Base-by-base conservation (phyloP, 2,329 filamentous ascomycete species). In the Fusarium heterosporum region DNA sequence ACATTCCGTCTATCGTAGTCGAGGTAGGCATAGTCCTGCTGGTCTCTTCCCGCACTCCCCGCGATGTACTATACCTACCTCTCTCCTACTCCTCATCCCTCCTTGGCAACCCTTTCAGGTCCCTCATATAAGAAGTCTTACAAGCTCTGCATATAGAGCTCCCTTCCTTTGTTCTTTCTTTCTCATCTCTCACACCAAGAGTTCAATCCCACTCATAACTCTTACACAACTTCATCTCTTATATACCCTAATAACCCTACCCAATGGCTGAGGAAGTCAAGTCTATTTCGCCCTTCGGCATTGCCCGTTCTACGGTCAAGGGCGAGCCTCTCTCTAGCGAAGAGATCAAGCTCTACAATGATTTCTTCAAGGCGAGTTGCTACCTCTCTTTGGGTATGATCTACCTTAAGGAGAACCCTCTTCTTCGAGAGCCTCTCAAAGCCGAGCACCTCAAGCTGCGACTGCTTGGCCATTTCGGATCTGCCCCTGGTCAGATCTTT, bases 301-400 rank as follows among this genome's bases (percentile, higher is more conserved):
- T 80, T 51, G 89, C 90, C 72, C 85, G 89, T 52, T 88, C 89
- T 26, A 91, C 89, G 1, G 74, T 91, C 69, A 80, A 85, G 76
- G 85, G 83, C 71, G 78, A 82, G 62, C 89, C 90, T 12, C 84
- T 93, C 54, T 86, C 83, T 61, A 74, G 84, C 17, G 88, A 92
- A 42, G 90, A 93, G 65, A 77, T 93, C 58, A 82, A 85, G 66
- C 87, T 90, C 76, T 89, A 88, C 77, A 88, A 89, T 73, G 87
- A 89, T 72, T 93, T 89, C 78, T 93, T 93, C 82, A 86, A 88
- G 66, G 90, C 90, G 53, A 90, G 88, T 68, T 80, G 93, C 74
- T 93, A 93, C 74, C 85, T 93, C 49, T 90, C 89, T 68, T 79
- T 93, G 48, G 91, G 90, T 63, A 93, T 94, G 91, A 90, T 94